Percentiles rank a stretch among this genome's conserved stretches.
phyloP scores from a whole-genome alignment of 2,329 filamentous ascomycete species.

The Fusarium sp. region DNA sequence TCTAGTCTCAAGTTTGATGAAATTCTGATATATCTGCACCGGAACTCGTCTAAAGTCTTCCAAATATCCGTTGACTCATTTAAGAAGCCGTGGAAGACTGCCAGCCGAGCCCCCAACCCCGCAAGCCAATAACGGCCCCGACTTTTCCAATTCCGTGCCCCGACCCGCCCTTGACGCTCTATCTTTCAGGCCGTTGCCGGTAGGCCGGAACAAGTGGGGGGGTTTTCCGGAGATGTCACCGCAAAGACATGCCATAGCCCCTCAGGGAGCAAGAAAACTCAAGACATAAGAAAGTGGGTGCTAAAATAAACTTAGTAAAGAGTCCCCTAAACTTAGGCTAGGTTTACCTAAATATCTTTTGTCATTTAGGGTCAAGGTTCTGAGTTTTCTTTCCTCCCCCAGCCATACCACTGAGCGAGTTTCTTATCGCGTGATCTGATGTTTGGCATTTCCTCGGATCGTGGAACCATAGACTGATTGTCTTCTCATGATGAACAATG shows the following conservation, averaged over 20 bases:
- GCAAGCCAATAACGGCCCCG: constrained; percentile 40
- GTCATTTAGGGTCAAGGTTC: neutral
- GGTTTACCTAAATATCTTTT: neutral
- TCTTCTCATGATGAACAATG: neutral
- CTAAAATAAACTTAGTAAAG: neutral
- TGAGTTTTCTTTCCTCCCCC: neutral
- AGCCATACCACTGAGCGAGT: neutral
- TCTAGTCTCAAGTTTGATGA: neutral
- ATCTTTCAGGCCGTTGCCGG: constrained; percentile 23
- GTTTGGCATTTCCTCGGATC: constrained; percentile 19
- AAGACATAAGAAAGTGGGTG: neutral
- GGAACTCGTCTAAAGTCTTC: neutral
- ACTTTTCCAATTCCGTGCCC: constrained; percentile 41
- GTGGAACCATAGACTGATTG: neutral
- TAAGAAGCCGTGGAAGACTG: constrained; percentile 6
- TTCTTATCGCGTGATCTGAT: constrained; percentile 1
- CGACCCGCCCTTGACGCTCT: neutral
- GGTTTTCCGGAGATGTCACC: constrained; percentile 11
- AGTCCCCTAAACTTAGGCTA: neutral
- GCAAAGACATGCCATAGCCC: neutral
- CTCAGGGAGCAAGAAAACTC: neutral
- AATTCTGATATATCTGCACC: neutral
- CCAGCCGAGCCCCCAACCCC: neutral
- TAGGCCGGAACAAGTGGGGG: constrained; percentile 26
- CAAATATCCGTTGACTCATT: neutral